Evolutionary conservation across 768 basidiomycete species (phyloP).

Genomic region (Panaeolus papilionaceus): DNA sequence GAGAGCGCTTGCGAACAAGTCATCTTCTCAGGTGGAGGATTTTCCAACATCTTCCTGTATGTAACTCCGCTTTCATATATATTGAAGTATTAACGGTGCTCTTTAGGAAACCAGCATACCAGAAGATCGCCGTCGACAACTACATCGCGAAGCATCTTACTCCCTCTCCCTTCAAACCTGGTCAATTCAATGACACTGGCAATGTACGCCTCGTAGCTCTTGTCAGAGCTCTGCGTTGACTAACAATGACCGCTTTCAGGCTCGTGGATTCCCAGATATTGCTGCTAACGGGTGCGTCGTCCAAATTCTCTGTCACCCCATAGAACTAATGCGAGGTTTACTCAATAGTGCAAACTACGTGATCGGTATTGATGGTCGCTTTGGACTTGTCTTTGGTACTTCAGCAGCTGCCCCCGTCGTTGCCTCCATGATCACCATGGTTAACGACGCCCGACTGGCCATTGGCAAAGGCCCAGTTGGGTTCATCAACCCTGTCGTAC

Average conservation of each 20-base stretch:
- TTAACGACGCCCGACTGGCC: constrained; percentile 58
- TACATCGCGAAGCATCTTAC: constrained; percentile 41
- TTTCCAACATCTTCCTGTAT: constrained; percentile 50
- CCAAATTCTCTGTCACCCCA: neutral
- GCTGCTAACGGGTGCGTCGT: constrained; percentile 51
- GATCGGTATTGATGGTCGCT: constrained; percentile 45
- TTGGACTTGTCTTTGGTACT: constrained; percentile 45
- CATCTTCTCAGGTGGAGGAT: constrained; percentile 59
- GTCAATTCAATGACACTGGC: constrained; percentile 54
- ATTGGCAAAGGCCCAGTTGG: constrained; percentile 50
- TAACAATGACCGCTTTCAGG: constrained; percentile 32
- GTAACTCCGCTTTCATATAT: neutral
- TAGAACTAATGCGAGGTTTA: neutral
- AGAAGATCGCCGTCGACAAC: constrained; percentile 42
- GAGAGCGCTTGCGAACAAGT: constrained; percentile 53
- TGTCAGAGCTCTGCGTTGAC: neutral
- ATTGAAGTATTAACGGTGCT: too few relatives aligned
- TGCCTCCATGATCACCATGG: constrained; percentile 51
- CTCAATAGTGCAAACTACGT: constrained; percentile 43
- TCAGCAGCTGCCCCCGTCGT: constrained; percentile 49
- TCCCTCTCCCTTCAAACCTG: constrained; percentile 46
- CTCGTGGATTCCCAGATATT: constrained; percentile 57
- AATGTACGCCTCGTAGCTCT: constrained; percentile 29
- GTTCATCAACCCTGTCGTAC: constrained; percentile 52
- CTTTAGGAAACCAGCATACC: constrained; percentile 46